Evolutionary conservation across 176 grass and related monocot species (phyloP), one percentile per base, ranked within the genome.

Genomic region (Aegilops longissima): DNA sequence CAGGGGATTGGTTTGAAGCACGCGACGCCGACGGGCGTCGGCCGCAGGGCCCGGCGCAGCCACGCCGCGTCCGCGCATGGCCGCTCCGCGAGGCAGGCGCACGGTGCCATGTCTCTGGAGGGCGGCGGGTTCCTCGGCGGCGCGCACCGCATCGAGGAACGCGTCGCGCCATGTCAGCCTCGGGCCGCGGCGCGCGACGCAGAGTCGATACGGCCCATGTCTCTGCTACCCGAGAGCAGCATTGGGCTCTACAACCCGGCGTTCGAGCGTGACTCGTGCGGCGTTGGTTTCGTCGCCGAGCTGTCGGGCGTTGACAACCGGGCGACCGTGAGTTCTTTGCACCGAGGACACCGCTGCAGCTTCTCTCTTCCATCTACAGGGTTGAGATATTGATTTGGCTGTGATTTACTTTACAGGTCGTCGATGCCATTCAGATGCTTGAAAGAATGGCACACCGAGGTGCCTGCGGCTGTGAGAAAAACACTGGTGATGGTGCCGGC

Each of bases 381-480:
- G 49, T 81, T 47, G 49, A 9, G 12, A 80, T 69, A 31, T 14
- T 75, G 20, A 84, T 62, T 86, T 68, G 81, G 20, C 44, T 75
- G 14, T 30, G 12, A n/a, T 21, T 78, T 68, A 20, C 47, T 23
- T 70, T 80, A 8, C 84, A 99, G 97, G 97, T 99, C 62, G 81
- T 33, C 71, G 97, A 99, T 90, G 94, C 94, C 33, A 85, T 99
- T 30, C 84, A 91, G 80, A 99, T 99, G 97, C 92, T 99, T 20
- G 94, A 94, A 72, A 90, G 97, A 80, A 99, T 99, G 97, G 90
- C 97, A 1, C 97, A 99, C 78, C 94, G 97, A 16, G 97, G 97
- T 56, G 97, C 94, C 31, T 97, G 97, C 12, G 97, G 97, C 74
- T 96, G 97, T 33, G 97, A 99, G 86, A 89, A 91, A 82, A 99